phyloP scores from a whole-genome alignment of 1,284 basidiomycete species.

The Rhodotorula sp. region DNA sequence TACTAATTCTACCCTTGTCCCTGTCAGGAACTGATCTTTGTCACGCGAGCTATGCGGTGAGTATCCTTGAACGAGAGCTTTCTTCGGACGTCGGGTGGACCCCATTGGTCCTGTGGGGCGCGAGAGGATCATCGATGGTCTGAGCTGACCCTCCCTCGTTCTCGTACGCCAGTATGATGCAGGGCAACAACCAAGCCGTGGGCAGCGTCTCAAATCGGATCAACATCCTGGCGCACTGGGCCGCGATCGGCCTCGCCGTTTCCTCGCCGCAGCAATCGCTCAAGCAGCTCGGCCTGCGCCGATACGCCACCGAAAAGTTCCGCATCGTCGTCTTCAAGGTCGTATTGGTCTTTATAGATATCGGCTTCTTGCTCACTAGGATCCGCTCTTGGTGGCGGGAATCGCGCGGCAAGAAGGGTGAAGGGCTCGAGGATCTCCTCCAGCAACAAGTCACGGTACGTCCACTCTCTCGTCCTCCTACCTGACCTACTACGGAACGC shows the following conservation, averaged over 20 bases:
- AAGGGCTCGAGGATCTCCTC: constrained; percentile 46
- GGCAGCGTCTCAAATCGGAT: constrained; percentile 82
- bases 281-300: constrained; percentile 45
- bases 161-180: constrained; percentile 9
- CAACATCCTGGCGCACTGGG: constrained; percentile 62
- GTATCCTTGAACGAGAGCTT: constrained; percentile 16
- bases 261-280: constrained; percentile 57
- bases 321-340: constrained; percentile 51
- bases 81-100: too few species aligned
- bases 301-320: constrained; percentile 49
- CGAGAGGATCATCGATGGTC: too few species aligned
- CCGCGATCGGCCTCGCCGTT: constrained; percentile 49
- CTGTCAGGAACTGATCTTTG: constrained; percentile 75
- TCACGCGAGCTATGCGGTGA: constrained; percentile 75
- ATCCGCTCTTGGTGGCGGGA: constrained; percentile 48
- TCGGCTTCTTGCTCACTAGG: constrained; percentile 51
- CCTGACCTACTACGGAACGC: constrained; percentile 48
- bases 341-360: constrained; percentile 51
- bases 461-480: constrained; percentile 36
- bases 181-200: constrained; percentile 65
- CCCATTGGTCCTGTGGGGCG: too few species aligned
- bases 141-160: not conserved
- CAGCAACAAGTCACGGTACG: constrained; percentile 47
- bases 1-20: not conserved
- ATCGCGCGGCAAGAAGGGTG: constrained; percentile 23